Percentiles rank a stretch among this genome's conserved stretches.
These are phyloP conservation scores for Exophiala bonariae DNA, from an alignment of 2,329 filamentous ascomycete species.

Conservation along the genomic window DNA sequence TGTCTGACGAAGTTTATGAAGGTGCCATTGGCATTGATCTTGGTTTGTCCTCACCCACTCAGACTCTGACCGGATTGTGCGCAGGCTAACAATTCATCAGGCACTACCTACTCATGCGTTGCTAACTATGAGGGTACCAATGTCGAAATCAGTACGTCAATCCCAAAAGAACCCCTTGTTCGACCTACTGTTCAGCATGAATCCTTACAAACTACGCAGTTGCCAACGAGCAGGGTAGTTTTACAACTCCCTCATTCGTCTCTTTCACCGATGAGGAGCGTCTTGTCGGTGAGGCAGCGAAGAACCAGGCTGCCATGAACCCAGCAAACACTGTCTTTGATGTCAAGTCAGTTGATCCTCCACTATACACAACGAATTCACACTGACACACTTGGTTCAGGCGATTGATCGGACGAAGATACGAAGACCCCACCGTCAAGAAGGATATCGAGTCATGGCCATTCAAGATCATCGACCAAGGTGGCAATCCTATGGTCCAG, in stretches of 20 bases:
- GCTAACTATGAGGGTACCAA: slow-evolving; percentile 99
- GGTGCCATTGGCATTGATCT: slow-evolving; percentile 99
- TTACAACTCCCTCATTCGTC: slow-evolving; percentile 98
- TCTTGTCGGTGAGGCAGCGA: slow-evolving; percentile 98
- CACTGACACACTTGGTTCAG: slow-evolving; percentile 48
- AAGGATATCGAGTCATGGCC: slow-evolving; percentile 99
- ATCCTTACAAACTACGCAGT: slow-evolving; percentile 50
- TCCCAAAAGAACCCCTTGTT: no score
- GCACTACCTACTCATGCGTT: slow-evolving; percentile 99
- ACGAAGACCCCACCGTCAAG: slow-evolving; percentile 94
- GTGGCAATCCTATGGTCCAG: slow-evolving; percentile 85
- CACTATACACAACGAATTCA: neutral
- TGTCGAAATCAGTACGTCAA: slow-evolving; percentile 95
- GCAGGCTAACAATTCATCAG: slow-evolving; percentile 50
- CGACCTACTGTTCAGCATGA: no score
- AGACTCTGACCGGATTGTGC: slow-evolving; percentile 27
- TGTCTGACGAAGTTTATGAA: slow-evolving; percentile 98
- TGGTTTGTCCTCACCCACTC: slow-evolving; percentile 62
- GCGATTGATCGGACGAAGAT: slow-evolving; percentile 96
- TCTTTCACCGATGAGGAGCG: slow-evolving; percentile 99
- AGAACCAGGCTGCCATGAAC: slow-evolving; percentile 99
- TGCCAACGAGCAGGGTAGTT: slow-evolving; percentile 99
- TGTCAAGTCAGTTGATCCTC: slow-evolving; percentile 73
- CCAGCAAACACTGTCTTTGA: slow-evolving; percentile 97
- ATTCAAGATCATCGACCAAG: slow-evolving; percentile 94